Base-by-base conservation (phyloP, 805 yeast genomes). In the Candida ponderosae region DNA sequence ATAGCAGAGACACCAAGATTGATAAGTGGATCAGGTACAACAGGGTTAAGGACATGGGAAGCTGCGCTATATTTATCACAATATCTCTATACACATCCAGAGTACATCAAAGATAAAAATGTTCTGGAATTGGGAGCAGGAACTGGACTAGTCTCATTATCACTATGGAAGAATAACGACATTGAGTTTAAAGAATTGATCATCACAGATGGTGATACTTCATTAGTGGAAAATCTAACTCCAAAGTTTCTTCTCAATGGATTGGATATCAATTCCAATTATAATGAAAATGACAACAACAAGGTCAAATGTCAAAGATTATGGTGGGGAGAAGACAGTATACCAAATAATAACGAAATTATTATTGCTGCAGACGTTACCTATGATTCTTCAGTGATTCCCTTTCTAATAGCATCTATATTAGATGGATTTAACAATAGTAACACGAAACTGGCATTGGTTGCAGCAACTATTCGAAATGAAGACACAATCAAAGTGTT, bases 1-100 rank as follows among this genome's bases (percentile, higher is more conserved):
- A 71, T 81, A 4, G 60, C 59, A 40, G 93, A 83, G 48, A 67
- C 75, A 0, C 90, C 89, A 0, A 64, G 69, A 37, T 43, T 82
- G 36, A 73, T 83, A 13, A 72, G 84, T 28, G 86, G 85, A 1
- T 53, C 62, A n/a, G 95, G 94, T 5, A 81, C 95, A 1, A 90
- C 97, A 0, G 97, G 97, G 0, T 60, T 77, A 38, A 64, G 97
- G 30, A 90, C 97, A 1, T 89, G 97, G 97, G 96, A 87, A 52
- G 97, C 96, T 3, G 82, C 95, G 0, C 46, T 84, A 6, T 85
- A 66, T 37, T 58, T 90, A 7, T 62, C 81, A 1, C 68, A 76
- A 29, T 81, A 62, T 46, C 46, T 84, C 14, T 44, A 62, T 2
- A 35, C 42, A 1, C 33, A 39, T 4, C 31, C 39, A 8, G 17